phyloP scores from a whole-genome alignment of 768 basidiomycete species.

The Tremella fuciformis region DNA sequence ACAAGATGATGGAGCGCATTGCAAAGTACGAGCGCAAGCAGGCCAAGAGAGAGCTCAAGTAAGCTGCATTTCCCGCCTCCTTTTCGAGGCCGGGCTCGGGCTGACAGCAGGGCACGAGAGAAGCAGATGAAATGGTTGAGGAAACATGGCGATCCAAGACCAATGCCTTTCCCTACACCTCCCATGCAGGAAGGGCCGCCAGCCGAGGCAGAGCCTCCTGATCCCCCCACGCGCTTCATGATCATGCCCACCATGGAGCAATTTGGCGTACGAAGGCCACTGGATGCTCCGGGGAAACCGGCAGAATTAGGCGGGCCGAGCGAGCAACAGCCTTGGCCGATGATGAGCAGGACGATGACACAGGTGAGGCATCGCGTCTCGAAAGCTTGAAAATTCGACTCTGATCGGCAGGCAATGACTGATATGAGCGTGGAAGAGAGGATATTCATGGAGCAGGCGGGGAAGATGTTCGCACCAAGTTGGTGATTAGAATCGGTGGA shows the following conservation, averaged over 20 bases:
- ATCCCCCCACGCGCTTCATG: conserved; percentile 16
- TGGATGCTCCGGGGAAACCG: conserved; percentile 33
- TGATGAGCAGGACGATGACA: conserved; percentile 48
- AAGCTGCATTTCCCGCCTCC: conserved; percentile 7
- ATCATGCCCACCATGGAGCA: conserved; percentile 36
- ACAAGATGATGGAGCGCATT: conserved; percentile 18
- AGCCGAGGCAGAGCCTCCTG: not conserved
- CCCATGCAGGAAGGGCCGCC: not conserved
- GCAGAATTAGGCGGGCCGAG: conserved; percentile 16
- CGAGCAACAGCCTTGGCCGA: conserved; percentile 38
- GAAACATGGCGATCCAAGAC: conserved; percentile 22
- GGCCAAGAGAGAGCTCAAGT: conserved; percentile 28
- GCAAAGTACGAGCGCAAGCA: conserved; percentile 15
- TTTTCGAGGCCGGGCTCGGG: not conserved
- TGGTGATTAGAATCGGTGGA: too few species aligned
- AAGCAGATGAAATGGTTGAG: conserved; percentile 17
- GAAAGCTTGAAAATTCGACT: not conserved
- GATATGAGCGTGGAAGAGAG: conserved; percentile 8
- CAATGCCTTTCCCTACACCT: conserved; percentile 15
- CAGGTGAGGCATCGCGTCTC: conserved; percentile 30
- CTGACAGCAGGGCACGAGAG: conserved; percentile 16
- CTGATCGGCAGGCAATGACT: conserved; percentile 2
- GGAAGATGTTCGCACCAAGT: too few species aligned
- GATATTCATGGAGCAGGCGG: not conserved
- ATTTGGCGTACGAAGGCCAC: conserved; percentile 42